Conservation (phyloP, 1,139 yeast genomes). For the Torulaspora pretoriensis region DNA sequence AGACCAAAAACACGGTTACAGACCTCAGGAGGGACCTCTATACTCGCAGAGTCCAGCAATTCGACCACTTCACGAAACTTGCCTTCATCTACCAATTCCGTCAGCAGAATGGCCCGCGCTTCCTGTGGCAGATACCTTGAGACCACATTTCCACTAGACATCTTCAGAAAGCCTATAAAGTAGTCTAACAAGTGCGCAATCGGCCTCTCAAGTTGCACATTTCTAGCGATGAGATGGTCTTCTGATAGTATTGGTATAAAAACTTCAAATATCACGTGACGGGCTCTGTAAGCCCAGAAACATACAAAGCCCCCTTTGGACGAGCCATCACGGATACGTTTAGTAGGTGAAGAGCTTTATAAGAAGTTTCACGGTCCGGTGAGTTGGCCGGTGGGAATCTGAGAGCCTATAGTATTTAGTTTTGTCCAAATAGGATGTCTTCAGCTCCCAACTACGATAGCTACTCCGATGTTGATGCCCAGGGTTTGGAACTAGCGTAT, state of each 20-base stretch:
- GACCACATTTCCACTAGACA: conserved; percentile 12
- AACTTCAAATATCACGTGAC: not conserved
- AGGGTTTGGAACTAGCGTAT: not conserved
- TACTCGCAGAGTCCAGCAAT: conserved; percentile 14
- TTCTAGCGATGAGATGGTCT: not conserved
- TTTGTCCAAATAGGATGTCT: not conserved
- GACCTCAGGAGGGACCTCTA: conserved; percentile 9
- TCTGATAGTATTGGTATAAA: not conserved
- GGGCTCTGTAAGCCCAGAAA: not conserved
- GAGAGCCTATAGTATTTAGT: not conserved
- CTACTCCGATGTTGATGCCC: not conserved
- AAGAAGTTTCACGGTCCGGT: not conserved
- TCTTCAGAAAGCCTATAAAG: not conserved
- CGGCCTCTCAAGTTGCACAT: not conserved
- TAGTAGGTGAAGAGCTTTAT: not conserved
- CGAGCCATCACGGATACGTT: not conserved
- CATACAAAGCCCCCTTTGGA: conserved; percentile 4
- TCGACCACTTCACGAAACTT: conserved; percentile 18
- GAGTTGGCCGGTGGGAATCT: conserved; percentile 1
- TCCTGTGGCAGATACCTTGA: conserved; percentile 13
- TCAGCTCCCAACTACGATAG: not conserved
- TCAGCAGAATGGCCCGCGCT: conserved; percentile 10
- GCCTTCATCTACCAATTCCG: conserved; percentile 18
- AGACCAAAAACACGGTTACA: conserved; percentile 1
- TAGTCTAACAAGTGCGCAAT: not conserved